Percentiles rank a stretch among this genome's conserved stretches.
Conservation (phyloP, 2,329 filamentous ascomycete species). For the Alternaria tenuissima region DNA sequence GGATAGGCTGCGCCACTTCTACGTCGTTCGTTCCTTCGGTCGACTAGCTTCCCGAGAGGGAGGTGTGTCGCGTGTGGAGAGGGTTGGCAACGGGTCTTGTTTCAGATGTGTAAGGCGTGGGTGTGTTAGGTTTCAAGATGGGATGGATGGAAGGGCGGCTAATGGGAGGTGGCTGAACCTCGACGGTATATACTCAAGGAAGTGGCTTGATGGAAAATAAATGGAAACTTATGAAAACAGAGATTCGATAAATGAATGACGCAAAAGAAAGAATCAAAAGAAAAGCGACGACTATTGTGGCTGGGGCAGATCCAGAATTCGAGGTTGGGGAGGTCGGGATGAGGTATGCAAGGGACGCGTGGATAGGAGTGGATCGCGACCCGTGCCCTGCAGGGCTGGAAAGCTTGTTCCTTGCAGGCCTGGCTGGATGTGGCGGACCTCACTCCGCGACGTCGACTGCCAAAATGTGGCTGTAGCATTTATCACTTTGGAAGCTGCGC, state of each 20-base stretch:
- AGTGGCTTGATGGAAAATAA: neutral
- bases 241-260: neutral
- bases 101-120: constrained; percentile 18
- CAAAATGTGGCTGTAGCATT: constrained; percentile 7
- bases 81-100: constrained; percentile 12
- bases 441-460: neutral
- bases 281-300: constrained; percentile 17
- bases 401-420: constrained; percentile 13
- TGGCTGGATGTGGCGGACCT: constrained; percentile 12
- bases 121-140: constrained; percentile 9
- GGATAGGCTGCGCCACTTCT: constrained; percentile 12
- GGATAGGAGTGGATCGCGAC: constrained; percentile 12
- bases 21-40: constrained; percentile 19
- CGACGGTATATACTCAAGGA: neutral
- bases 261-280: neutral
- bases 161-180: neutral
- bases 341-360: constrained; percentile 25
- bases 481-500: constrained; percentile 1
- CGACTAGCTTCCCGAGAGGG: constrained; percentile 19
- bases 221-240: constrained; percentile 3
- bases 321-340: constrained; percentile 21
- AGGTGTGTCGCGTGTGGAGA: constrained; percentile 28
- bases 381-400: constrained; percentile 16
- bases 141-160: neutral
- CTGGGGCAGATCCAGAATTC: constrained; percentile 19